Evolutionary conservation across 306 rosid genomes (phyloP).

Genomic region (Quillaja saponaria): DNA sequence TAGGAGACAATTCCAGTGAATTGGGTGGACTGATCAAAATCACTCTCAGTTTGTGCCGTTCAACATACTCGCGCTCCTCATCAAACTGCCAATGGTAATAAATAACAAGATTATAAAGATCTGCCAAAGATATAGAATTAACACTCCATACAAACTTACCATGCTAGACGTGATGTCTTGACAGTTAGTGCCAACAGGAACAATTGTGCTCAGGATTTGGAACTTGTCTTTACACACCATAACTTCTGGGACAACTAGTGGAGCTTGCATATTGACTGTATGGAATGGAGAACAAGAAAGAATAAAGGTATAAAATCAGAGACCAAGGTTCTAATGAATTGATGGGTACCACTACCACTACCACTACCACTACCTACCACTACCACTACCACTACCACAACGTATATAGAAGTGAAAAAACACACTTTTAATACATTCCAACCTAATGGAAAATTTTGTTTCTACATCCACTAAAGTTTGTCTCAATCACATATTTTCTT

Average conservation of each 20-base stretch:
- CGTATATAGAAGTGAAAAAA: too few species aligned
- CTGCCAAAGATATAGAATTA: background rate
- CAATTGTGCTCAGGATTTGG: background rate
- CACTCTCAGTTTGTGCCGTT: background rate
- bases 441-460: too few species aligned
- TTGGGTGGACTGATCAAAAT: background rate
- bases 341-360: too few species aligned
- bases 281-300: too few species aligned
- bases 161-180: background rate
- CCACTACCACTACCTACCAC: too few species aligned
- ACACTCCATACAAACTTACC: background rate
- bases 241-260: background rate
- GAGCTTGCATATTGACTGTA: background rate
- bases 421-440: too few species aligned
- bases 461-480: too few species aligned
- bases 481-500: too few species aligned
- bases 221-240: background rate
- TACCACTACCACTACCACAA: too few species aligned
- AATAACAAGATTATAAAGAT: too few species aligned
- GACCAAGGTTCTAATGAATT: too few species aligned
- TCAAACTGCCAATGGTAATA: background rate
- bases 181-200: background rate
- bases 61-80: background rate
- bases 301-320: too few species aligned
- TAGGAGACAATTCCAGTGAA: background rate